These are phyloP conservation scores for Chlorophyllum brunneum DNA, from an alignment of 768 basidiomycete genomes.

Conservation along the genomic window DNA sequence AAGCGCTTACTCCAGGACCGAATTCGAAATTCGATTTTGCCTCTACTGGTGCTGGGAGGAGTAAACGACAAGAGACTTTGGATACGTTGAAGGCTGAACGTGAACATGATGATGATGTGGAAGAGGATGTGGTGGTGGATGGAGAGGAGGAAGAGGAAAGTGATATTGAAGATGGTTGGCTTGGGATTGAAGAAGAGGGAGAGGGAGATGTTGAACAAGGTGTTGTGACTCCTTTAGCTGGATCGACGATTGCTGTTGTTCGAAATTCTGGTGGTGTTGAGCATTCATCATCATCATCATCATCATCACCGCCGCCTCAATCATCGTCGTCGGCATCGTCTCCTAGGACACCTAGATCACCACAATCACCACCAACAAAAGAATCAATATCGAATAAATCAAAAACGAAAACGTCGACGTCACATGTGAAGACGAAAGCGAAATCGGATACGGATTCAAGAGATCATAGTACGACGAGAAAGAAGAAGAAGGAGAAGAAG, in stretches of 20 bases:
- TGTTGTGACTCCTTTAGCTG: background rate
- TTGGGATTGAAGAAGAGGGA: slow-evolving; percentile 32
- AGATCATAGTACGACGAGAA: slow-evolving; percentile 16
- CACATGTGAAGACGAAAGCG: slow-evolving; percentile 3
- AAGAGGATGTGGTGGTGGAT: slow-evolving; percentile 35
- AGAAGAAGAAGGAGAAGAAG: slow-evolving; percentile 30
- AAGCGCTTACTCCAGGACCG: slow-evolving; percentile 67
- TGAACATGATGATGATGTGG: slow-evolving; percentile 32
- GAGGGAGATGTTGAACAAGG: slow-evolving; percentile 3
- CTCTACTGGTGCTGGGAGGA: slow-evolving; percentile 18
- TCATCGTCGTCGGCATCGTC: background rate
- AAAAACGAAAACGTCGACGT: slow-evolving; percentile 12
- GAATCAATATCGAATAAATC: slow-evolving; percentile 23
- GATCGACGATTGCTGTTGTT: slow-evolving; percentile 1
- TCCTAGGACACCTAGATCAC: slow-evolving; percentile 2
- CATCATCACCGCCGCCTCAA: slow-evolving; percentile 6
- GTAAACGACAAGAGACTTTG: slow-evolving; percentile 13
- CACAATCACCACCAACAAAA: slow-evolving; percentile 16
- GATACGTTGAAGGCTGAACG: slow-evolving; percentile 13
- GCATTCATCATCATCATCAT: background rate
- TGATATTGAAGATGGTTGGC: slow-evolving; percentile 61
- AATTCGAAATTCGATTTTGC: slow-evolving; percentile 30
- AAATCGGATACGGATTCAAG: background rate
- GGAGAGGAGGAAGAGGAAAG: slow-evolving; percentile 45
- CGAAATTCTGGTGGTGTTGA: background rate